A percentile compares a stretch with the other conserved stretches of the same genome.
phyloP scores from a whole-genome alignment of 106 monocot genomes.

The Acanthochlamys bracteata region DNA sequence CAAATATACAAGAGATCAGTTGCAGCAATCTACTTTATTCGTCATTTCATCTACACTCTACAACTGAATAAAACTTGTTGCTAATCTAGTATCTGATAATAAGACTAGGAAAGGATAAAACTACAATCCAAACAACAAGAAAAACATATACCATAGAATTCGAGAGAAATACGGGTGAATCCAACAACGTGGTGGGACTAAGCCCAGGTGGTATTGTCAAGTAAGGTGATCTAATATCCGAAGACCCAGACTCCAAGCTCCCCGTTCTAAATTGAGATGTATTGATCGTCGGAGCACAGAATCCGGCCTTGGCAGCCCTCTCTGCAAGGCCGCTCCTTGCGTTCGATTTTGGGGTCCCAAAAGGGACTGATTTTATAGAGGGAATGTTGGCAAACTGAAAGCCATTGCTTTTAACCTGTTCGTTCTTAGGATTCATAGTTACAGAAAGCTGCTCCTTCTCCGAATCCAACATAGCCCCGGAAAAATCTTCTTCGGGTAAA shows the following conservation, averaged over 20 bases:
- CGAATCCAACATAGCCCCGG: conserved; percentile 2
- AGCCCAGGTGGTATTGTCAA: conserved; percentile 64
- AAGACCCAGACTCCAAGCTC: conserved; percentile 19
- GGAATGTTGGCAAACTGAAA: conserved; percentile 14
- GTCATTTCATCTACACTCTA: too few relatives aligned
- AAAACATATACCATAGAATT: conserved; percentile 44
- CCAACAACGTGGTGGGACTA: conserved; percentile 64
- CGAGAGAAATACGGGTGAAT: conserved; percentile 77
- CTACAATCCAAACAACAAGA: not conserved
- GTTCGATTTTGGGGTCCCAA: conserved; percentile 21
- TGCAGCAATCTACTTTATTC: too few relatives aligned
- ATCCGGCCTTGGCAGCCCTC: conserved; percentile 56
- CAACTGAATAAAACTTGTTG: too few relatives aligned
- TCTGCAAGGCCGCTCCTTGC: conserved; percentile 50
- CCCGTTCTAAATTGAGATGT: conserved; percentile 28
- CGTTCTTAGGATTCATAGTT: not conserved
- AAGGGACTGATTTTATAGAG: conserved; percentile 5
- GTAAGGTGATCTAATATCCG: conserved; percentile 39
- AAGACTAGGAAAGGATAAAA: not conserved
- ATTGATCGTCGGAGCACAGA: conserved; percentile 55
- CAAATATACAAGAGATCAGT: too few relatives aligned
- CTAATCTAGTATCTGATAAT: too few relatives aligned
- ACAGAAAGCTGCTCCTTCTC: conserved; percentile 11
- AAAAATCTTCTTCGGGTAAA: conserved; percentile 8
- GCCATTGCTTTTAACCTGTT: conserved; percentile 1